A percentile compares a stretch with the other conserved stretches of the same genome.
These are phyloP conservation scores for Gelatoporia subvermispora DNA, from an alignment of 768 basidiomycete genomes.

Conservation along the genomic window DNA sequence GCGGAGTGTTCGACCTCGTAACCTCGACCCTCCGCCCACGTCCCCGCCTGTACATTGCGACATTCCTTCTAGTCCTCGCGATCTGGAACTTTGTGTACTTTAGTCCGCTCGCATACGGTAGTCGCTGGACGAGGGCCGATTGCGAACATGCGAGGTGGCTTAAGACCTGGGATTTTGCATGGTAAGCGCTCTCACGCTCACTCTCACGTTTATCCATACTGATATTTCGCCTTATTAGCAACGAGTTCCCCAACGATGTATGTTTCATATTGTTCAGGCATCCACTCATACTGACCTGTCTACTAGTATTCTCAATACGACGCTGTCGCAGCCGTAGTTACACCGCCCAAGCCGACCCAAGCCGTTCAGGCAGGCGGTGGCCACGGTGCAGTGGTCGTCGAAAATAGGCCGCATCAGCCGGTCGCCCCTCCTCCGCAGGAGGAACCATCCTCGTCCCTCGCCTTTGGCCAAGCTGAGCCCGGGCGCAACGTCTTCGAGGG, in stretches of 20 bases:
- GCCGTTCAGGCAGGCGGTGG: conserved; percentile 39
- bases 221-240: conserved; percentile 30
- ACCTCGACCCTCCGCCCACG: conserved; percentile 76
- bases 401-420: conserved; percentile 31
- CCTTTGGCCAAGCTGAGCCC: conserved; percentile 59
- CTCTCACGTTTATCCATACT: not conserved
- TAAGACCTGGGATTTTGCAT: conserved; percentile 95
- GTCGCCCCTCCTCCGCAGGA: conserved; percentile 8
- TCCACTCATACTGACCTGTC: not conserved
- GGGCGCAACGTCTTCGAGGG: conserved; percentile 71
- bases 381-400: conserved; percentile 49
- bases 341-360: conserved; percentile 33
- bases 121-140: conserved; percentile 76
- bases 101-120: conserved; percentile 81
- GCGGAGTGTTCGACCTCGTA: conserved; percentile 76
- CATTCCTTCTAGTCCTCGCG: conserved; percentile 64
- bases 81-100: conserved; percentile 77
- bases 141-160: conserved; percentile 80
- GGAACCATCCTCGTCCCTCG: conserved; percentile 25
- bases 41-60: conserved; percentile 76
- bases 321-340: conserved; percentile 27
- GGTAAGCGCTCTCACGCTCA: conserved; percentile 32
- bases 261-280: conserved; percentile 22
- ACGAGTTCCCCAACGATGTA: conserved; percentile 67
- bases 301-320: conserved; percentile 56